Base-by-base conservation (phyloP, 179 eudicot species). In the Sideroxylon spinosum region DNA sequence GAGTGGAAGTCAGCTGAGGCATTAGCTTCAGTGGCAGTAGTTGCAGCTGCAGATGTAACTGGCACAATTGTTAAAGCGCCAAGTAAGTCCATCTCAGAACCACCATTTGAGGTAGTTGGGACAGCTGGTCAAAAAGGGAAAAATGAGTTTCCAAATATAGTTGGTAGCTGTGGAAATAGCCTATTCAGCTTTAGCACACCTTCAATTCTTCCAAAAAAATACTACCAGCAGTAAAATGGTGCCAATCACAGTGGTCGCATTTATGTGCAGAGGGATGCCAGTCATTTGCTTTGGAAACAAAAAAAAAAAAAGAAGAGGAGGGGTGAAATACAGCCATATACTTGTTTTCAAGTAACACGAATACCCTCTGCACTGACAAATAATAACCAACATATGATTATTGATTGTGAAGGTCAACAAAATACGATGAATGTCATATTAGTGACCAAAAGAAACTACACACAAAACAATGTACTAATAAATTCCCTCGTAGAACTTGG, bases 1-100 rank as follows among this genome's bases (percentile, higher is more conserved):
- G 87, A 73, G 80, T 74, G 73, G 59, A 79, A 52, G 65, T 72
- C 81, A 68, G 66, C 75, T 12, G 83, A 75, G 29, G 82, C 66
- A 82, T 85, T 79, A 60, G 79, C 81, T 67, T 87, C 91, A 59
- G 86, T 48, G 55, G 82, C 82, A 46, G 56, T 52, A 52, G 56
- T 10, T 9, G 83, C 29, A 44, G 76, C 25, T 46, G 57, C 87
- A 62, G 90, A 81, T 70, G 90, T 62, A 76, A 82, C 84, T 74
- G 94, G 92, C 85, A 88, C 79, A 64, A 90, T 82, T 75, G 94
- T 96, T 76, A 94, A 88, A 68, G 94, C 90, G 44, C 96, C 98
- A 77, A 96, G 82, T 74, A 91, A 82, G 82, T 94, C 98, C 88
- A 89, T 80, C 76, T 92, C 97, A 50, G 86, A 1, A 37, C 44